Conservation (phyloP, 768 basidiomycete genomes). For the Boletellus sp. region DNA sequence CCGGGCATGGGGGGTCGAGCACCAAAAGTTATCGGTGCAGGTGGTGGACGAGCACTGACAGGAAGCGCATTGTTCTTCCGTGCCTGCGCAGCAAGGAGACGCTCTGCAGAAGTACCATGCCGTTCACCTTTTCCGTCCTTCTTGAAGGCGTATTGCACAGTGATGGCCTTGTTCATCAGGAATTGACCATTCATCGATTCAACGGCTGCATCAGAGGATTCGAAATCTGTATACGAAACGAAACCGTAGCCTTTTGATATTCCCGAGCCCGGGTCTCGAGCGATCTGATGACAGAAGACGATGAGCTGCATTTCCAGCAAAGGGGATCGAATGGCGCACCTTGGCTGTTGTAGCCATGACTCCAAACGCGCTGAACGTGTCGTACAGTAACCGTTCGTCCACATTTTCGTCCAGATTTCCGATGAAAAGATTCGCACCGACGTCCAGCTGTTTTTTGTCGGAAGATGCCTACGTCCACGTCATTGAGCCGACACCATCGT, state of each 20-base stretch:
- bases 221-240: constrained; percentile 96
- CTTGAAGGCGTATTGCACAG: constrained; percentile 98
- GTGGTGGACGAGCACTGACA: constrained; percentile 69
- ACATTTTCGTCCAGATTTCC: constrained; percentile 95
- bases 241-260: constrained; percentile 97
- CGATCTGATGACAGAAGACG: constrained; percentile 54
- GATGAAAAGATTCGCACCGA: constrained; percentile 96
- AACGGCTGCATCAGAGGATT: constrained; percentile 92
- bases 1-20: constrained; percentile 63
- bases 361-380: constrained; percentile 95
- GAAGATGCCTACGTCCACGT: constrained; percentile 72
- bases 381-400: constrained; percentile 88
- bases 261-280: constrained; percentile 80
- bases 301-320: not conserved
- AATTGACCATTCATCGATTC: constrained; percentile 98
- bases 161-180: constrained; percentile 97
- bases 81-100: constrained; percentile 91
- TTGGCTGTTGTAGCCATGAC: constrained; percentile 90
- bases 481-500: constrained; percentile 8
- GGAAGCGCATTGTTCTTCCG: constrained; percentile 92
- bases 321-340: constrained; percentile 33
- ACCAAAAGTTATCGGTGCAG: constrained; percentile 71
- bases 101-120: constrained; percentile 95
- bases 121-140: constrained; percentile 98
- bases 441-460: constrained; percentile 96